Conservation (phyloP, 768 basidiomycete species). For the Boletus bicolor region DNA sequence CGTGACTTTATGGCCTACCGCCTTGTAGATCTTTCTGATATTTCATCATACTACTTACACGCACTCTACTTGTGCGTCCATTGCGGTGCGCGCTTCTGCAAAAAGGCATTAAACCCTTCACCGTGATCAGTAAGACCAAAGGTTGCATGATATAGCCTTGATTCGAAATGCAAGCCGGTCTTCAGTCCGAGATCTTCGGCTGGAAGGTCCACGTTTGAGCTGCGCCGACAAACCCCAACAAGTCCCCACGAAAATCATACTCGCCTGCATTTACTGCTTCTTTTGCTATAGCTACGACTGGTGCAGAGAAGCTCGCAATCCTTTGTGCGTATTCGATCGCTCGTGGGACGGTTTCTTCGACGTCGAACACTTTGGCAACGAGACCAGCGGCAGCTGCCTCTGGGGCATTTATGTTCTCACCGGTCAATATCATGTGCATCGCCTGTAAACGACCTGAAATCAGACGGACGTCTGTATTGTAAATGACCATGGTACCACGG, state of each 20-base stretch:
- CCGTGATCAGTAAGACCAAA: slow-evolving; percentile 48
- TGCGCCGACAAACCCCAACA: background rate
- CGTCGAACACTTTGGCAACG: slow-evolving; percentile 42
- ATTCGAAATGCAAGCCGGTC: slow-evolving; percentile 45
- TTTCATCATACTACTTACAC: background rate
- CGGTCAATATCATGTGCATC: slow-evolving; percentile 57
- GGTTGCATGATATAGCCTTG: slow-evolving; percentile 47
- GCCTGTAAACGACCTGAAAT: slow-evolving; percentile 29
- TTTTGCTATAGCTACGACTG: slow-evolving; percentile 40
- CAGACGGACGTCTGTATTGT: background rate
- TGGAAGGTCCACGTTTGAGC: slow-evolving; percentile 13
- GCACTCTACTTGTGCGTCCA: slow-evolving; percentile 41
- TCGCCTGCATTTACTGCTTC: slow-evolving; percentile 49
- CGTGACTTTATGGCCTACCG: background rate
- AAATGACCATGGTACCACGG: slow-evolving; percentile 30
- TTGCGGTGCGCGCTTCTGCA: slow-evolving; percentile 41
- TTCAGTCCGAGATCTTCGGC: slow-evolving; percentile 46
- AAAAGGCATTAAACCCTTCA: slow-evolving; percentile 49
- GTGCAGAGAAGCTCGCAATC: slow-evolving; percentile 33
- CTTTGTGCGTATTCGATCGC: slow-evolving; percentile 40
- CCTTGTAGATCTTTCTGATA: background rate
- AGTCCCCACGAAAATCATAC: background rate
- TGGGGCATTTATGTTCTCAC: slow-evolving; percentile 42
- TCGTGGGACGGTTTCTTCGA: slow-evolving; percentile 39
- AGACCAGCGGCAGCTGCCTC: slow-evolving; percentile 48